Evolutionary conservation across 2,329 filamentous ascomycete genomes (phyloP).

Genomic region (Aspergillus caelatus): DNA sequence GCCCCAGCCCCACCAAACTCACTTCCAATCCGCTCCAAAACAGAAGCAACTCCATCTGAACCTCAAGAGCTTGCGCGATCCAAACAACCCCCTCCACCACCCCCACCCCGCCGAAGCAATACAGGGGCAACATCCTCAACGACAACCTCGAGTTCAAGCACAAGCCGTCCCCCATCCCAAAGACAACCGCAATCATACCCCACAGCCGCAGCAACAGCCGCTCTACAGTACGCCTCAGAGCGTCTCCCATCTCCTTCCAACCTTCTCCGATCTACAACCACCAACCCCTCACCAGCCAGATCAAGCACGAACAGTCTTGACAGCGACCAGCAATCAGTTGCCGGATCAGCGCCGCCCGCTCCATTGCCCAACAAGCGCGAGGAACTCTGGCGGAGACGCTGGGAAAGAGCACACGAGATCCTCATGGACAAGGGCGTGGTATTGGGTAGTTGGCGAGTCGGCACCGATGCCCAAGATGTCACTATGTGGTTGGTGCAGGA

Average conservation of each 20-base stretch:
- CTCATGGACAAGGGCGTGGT: constrained; percentile 47
- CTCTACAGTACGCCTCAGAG: constrained; percentile 36
- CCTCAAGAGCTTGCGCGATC: constrained; percentile 18
- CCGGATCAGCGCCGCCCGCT: constrained; percentile 16
- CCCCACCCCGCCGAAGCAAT: constrained; percentile 36
- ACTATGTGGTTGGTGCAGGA: constrained; percentile 47
- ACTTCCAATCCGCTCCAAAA: constrained; percentile 30
- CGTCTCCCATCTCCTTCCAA: constrained; percentile 25
- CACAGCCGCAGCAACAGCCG: constrained; percentile 21
- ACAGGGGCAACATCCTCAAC: constrained; percentile 26
- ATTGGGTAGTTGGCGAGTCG: constrained; percentile 50
- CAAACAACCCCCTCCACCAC: constrained; percentile 34
- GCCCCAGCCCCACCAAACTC: constrained; percentile 21
- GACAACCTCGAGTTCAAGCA: constrained; percentile 13
- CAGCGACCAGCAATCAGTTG: constrained; percentile 20
- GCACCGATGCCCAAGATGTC: constrained; percentile 48
- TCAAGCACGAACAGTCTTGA: constrained; percentile 20
- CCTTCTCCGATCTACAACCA: constrained; percentile 24
- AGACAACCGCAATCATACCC: constrained; percentile 28
- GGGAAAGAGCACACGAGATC: constrained; percentile 48
- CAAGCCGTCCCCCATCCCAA: constrained; percentile 22
- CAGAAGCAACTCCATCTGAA: constrained; percentile 3
- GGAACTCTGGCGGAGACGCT: constrained; percentile 52
- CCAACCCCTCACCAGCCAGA: constrained; percentile 25
- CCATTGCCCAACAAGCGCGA: constrained; percentile 50